Conservation (phyloP, 2,329 filamentous ascomycete species). For the Epichloe elymi region DNA sequence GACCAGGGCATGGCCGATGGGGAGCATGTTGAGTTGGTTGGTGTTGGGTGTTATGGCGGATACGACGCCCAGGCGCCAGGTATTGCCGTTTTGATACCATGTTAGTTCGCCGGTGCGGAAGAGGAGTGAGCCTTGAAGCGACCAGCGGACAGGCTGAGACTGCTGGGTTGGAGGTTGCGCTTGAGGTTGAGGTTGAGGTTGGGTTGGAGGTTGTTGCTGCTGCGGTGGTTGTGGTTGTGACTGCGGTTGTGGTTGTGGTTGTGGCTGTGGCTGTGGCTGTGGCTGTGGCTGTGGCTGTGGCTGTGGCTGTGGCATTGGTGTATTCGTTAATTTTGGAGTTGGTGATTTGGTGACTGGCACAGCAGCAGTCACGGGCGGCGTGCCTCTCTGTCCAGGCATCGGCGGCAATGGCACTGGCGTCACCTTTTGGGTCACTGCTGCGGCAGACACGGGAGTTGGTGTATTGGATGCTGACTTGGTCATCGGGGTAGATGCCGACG, state of each 20-base stretch:
- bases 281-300: neutral
- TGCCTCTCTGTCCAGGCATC: conserved; percentile 21
- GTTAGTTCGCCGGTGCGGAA: conserved; percentile 37
- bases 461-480: conserved; percentile 2
- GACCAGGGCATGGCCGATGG: conserved; percentile 25
- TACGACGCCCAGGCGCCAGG: conserved; percentile 37
- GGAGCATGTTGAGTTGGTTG: conserved; percentile 25
- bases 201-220: conserved; percentile 6
- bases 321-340: conserved; percentile 5
- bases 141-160: conserved; percentile 15
- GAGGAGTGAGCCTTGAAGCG: conserved; percentile 21
- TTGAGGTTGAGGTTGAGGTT: conserved; percentile 10
- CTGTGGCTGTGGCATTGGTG: conserved; percentile 3
- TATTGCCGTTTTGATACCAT: conserved; percentile 33
- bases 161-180: conserved; percentile 6
- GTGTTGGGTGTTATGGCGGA: conserved; percentile 14
- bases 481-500: conserved; percentile 3
- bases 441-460: conserved; percentile 4
- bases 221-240: conserved; percentile 4
- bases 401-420: conserved; percentile 25
- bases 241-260: conserved; percentile 6
- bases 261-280: conserved; percentile 8
- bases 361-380: conserved; percentile 14
- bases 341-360: neutral
- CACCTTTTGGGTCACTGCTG: conserved; percentile 13